A percentile compares a stretch with the other conserved stretches of the same genome.
phyloP scores from a whole-genome alignment of 108 stramenopile genomes.

The Aurantiochytrium sp. region DNA sequence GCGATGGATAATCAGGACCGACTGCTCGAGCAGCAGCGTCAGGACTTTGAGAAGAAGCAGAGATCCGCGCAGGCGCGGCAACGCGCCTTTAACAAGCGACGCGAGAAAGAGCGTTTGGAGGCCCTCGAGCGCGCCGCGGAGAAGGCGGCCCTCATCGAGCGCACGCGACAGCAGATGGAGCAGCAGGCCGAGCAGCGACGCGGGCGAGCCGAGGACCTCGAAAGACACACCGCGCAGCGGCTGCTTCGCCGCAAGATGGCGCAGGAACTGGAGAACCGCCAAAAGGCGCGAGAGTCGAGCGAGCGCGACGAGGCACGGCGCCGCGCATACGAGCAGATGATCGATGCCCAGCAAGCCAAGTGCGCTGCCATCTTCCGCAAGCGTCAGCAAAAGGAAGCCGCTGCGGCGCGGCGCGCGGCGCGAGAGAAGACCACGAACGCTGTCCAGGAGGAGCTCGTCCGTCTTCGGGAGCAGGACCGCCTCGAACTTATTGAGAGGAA shows the following conservation, averaged over 20 bases:
- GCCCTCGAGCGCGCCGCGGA: not conserved
- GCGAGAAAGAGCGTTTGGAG: not conserved
- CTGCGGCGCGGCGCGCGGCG: not conserved
- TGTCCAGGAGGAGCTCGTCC: not conserved
- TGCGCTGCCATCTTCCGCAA: not conserved
- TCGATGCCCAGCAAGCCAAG: not conserved
- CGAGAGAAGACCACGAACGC: not conserved
- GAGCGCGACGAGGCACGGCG: not conserved
- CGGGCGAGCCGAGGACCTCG: not conserved
- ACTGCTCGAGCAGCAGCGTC: not conserved
- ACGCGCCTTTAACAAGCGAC: not conserved
- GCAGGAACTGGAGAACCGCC: not conserved
- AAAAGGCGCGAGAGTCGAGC: not conserved
- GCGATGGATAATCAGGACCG: not conserved
- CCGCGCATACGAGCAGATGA: not conserved
- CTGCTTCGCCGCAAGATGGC: not conserved
- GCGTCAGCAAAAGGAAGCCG: not conserved
- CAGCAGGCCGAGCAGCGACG: not conserved
- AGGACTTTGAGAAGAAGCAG: not conserved
- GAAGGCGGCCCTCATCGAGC: not conserved
- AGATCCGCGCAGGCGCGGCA: not conserved
- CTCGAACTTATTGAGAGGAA: not conserved
- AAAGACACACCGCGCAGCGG: not conserved
- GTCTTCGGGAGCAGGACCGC: conserved; percentile 17
- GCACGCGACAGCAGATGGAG: not conserved